These are phyloP conservation scores for Thuja plicata DNA, from an alignment of 83 land plant species.

Conservation along the genomic window DNA sequence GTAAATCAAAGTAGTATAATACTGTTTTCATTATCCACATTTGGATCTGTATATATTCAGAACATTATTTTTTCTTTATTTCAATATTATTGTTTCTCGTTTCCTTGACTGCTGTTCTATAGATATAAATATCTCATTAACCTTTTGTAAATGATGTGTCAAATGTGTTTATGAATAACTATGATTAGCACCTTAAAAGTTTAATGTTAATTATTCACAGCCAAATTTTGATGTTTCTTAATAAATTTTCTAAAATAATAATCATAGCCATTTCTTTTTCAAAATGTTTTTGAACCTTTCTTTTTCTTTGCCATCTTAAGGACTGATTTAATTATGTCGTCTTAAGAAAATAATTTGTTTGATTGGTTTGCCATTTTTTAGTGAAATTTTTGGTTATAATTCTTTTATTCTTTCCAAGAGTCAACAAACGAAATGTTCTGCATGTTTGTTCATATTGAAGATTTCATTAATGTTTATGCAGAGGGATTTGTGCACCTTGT, in stretches of 20 bases:
- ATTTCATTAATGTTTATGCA: constrained; percentile 20
- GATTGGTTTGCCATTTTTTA: background rate
- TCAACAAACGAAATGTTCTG: background rate
- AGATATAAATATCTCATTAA: background rate
- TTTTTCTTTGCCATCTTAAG: background rate
- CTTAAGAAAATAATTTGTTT: background rate
- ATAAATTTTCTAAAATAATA: background rate
- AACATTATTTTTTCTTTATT: background rate
- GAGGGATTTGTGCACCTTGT: constrained; percentile 96
- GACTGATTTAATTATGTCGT: background rate
- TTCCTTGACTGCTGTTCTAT: background rate
- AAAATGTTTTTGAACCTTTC: background rate
- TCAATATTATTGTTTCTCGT: background rate
- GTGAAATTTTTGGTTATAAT: background rate
- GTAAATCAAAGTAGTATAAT: background rate
- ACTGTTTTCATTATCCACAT: background rate
- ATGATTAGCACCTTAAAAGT: background rate
- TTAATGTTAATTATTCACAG: background rate
- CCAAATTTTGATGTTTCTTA: background rate
- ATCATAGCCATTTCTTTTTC: background rate
- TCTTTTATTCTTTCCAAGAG: background rate
- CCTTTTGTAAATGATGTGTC: background rate
- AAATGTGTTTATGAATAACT: background rate
- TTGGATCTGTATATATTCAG: background rate
- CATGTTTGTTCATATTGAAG: background rate